Percentiles rank a stretch among this genome's conserved stretches.
Conservation (phyloP, 345 rosid species). For the Eutrema japonicum region DNA sequence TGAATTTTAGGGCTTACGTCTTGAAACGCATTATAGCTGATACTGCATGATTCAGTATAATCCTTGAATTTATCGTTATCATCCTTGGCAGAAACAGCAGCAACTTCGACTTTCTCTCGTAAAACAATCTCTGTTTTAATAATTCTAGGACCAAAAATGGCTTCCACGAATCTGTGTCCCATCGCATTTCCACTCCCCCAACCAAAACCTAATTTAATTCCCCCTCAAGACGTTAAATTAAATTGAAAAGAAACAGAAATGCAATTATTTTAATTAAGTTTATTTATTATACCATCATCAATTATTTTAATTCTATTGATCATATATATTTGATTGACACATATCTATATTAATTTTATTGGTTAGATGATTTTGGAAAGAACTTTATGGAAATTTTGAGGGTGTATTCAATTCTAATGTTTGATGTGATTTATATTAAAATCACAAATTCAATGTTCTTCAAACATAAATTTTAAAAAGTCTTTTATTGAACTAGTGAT, state of each 20-base stretch:
- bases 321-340: too few relatives aligned
- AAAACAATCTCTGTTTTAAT: constrained; percentile 5
- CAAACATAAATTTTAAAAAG: too few relatives aligned
- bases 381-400: too few relatives aligned
- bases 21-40: constrained; percentile 31
- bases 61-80: constrained; percentile 32
- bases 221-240: not conserved
- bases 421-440: too few relatives aligned
- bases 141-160: constrained; percentile 34
- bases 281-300: constrained; percentile 21
- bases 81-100: constrained; percentile 18
- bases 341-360: too few relatives aligned
- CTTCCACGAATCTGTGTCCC: constrained; percentile 21
- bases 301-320: not conserved
- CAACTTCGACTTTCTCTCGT: constrained; percentile 26
- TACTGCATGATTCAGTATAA: not conserved
- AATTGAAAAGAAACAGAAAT: not conserved
- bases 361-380: too few relatives aligned
- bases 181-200: constrained; percentile 19
- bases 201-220: constrained; percentile 3
- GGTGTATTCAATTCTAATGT: too few relatives aligned
- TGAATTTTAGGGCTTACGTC: constrained; percentile 8
- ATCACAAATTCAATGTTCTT: too few relatives aligned
- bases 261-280: not conserved
- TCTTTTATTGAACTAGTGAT: too few relatives aligned